A percentile compares a stretch with the other conserved stretches of the same genome.
Conservation (phyloP, 495 filamentous ascomycete species). For the Trichoderma erinaceum region DNA sequence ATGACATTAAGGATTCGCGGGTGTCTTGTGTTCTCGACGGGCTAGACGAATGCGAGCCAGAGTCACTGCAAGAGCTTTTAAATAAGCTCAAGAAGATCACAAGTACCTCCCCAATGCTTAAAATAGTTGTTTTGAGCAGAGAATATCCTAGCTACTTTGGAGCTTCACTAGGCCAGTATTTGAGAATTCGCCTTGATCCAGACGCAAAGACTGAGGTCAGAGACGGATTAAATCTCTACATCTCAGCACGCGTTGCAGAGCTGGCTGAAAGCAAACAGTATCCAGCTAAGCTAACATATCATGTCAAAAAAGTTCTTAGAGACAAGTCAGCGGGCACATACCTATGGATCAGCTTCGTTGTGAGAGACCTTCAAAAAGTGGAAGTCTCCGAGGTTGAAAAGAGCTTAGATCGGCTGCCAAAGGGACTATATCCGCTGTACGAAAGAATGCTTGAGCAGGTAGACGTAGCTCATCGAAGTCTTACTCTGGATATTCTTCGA, state of each 20-base stretch:
- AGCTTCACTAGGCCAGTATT: background rate
- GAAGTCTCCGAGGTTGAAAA: background rate
- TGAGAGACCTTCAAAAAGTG: background rate
- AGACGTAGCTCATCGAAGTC: background rate
- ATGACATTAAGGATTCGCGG: background rate
- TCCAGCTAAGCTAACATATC: background rate
- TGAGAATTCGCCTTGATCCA: background rate
- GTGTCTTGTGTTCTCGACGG: background rate
- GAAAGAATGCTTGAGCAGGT: background rate
- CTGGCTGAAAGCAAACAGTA: background rate
- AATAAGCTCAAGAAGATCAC: background rate
- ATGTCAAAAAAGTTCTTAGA: background rate
- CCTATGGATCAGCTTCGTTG: background rate
- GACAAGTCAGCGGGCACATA: background rate
- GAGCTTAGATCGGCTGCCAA: background rate
- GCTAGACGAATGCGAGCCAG: background rate
- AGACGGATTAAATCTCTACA: background rate
- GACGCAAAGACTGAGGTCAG: background rate
- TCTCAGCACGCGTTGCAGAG: background rate
- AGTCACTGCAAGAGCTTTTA: background rate
- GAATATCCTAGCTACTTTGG: background rate
- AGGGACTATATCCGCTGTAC: background rate
- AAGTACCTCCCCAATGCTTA: background rate
- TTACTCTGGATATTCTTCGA: background rate
- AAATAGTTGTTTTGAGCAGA: background rate